Conservation (phyloP, 2,329 filamentous ascomycete species). For the Pseudocercospora musae region DNA sequence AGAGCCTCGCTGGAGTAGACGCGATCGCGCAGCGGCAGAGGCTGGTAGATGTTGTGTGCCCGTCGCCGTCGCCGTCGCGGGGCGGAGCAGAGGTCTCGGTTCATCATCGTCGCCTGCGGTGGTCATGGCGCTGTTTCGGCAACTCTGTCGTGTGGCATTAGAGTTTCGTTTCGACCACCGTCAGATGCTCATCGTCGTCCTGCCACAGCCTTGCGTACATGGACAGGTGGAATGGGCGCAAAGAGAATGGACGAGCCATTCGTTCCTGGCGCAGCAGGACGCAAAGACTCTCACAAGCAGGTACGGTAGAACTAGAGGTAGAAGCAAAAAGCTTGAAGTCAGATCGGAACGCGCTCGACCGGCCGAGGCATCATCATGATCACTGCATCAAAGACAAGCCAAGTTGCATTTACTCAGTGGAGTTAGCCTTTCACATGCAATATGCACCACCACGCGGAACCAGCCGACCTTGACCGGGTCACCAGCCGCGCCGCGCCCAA, state of each 20-base stretch:
- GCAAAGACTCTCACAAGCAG: neutral
- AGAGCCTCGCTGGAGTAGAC: conserved; percentile 19
- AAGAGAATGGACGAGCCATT: neutral
- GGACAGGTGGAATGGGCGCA: neutral
- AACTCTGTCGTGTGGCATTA: conserved; percentile 1
- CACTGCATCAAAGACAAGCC: neutral
- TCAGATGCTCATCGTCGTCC: neutral
- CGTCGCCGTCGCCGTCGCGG: conserved; percentile 9
- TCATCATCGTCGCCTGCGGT: conserved; percentile 6
- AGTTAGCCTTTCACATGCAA: neutral
- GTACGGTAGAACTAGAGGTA: too few species aligned
- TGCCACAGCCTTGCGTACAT: neutral
- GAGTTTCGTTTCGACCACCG: neutral
- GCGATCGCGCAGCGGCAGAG: conserved; percentile 21
- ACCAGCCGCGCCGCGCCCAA: neutral
- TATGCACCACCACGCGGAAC: neutral
- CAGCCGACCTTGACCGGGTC: neutral
- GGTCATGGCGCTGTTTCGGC: conserved; percentile 8
- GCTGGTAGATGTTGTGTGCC: conserved; percentile 4
- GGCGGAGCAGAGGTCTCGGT: conserved; percentile 3
- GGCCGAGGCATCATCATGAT: neutral
- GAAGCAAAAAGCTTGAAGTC: neutral
- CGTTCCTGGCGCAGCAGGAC: neutral
- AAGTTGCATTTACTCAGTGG: neutral
- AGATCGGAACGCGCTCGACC: neutral